A percentile compares a stretch with the other conserved stretches of the same genome.
phyloP scores from a whole-genome alignment of 1,284 basidiomycete species.

The Cutaneotrichosporon daszewskae region DNA sequence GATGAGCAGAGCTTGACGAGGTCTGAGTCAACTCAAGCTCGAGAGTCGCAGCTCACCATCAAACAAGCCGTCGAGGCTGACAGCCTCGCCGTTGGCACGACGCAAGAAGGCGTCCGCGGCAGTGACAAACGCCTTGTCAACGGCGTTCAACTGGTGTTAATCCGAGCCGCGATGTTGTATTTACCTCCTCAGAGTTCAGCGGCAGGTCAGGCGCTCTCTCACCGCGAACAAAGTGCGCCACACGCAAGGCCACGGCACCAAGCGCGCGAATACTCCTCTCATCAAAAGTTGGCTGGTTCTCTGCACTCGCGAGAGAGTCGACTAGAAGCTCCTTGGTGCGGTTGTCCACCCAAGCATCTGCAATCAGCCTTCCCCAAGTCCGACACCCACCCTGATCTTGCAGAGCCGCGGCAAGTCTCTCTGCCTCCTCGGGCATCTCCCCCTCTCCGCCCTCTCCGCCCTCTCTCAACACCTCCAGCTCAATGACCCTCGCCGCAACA shows the following conservation, averaged over 20 bases:
- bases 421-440: not conserved
- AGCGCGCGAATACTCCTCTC: slow-evolving; percentile 7
- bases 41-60: no score
- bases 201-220: not conserved
- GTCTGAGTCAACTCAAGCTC: no score
- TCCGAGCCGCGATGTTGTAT: no score
- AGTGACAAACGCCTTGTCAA: slow-evolving; percentile 7
- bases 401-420: not conserved
- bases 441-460: not conserved
- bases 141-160: not conserved
- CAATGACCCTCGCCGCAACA: slow-evolving; percentile 15
- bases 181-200: not conserved
- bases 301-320: not conserved
- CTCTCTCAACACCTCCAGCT: slow-evolving; percentile 25
- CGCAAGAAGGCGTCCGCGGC: no score
- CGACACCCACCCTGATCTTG: not conserved
- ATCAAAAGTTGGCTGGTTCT: slow-evolving; percentile 2
- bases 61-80: not conserved
- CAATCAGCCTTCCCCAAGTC: not conserved
- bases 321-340: slow-evolving; percentile 13
- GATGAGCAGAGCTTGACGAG: not conserved
- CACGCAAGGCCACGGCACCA: slow-evolving; percentile 2
- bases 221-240: slow-evolving; percentile 3
- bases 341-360: slow-evolving; percentile 14
- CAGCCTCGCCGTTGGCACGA: not conserved